Conservation (phyloP, 108 stramenopile species). For the Cyclotella kingstonii region DNA sequence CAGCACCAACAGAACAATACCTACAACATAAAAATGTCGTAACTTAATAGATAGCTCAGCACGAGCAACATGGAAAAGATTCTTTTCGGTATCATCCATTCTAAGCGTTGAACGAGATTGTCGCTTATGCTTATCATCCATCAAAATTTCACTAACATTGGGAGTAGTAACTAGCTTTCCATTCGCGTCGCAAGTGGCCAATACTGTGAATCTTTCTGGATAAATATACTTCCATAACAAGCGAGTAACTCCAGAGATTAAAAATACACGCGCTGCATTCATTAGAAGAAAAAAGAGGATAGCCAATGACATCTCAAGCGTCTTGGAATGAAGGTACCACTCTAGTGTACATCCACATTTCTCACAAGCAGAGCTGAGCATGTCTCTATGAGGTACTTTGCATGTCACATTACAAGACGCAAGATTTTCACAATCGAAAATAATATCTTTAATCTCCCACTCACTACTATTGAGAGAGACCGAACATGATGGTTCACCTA, state of each 20-base stretch:
- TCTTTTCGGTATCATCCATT: slow-evolving; percentile 10
- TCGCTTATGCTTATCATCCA: slow-evolving; percentile 23
- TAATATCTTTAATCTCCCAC: slow-evolving; percentile 31
- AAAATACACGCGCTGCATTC: slow-evolving; percentile 45
- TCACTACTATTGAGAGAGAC: slow-evolving; percentile 27
- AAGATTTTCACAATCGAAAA: slow-evolving; percentile 45
- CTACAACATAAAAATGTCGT: slow-evolving; percentile 20
- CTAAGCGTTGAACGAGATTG: not conserved
- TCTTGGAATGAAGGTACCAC: slow-evolving; percentile 50
- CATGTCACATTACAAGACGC: slow-evolving; percentile 42
- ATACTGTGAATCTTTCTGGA: slow-evolving; percentile 44
- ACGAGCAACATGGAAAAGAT: slow-evolving; percentile 15
- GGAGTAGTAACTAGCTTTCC: slow-evolving; percentile 28
- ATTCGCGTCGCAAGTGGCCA: slow-evolving; percentile 34
- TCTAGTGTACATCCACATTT: slow-evolving; percentile 46
- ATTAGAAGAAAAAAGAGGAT: slow-evolving; percentile 40
- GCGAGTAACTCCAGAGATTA: slow-evolving; percentile 41
- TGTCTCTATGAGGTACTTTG: slow-evolving; percentile 29
- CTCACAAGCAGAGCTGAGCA: slow-evolving; percentile 19
- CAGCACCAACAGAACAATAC: slow-evolving; percentile 2
- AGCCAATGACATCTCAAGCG: slow-evolving; percentile 42
- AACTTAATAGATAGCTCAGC: slow-evolving; percentile 31
- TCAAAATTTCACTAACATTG: slow-evolving; percentile 18
- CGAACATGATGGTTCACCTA: slow-evolving; percentile 26
- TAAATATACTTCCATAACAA: slow-evolving; percentile 45